Evolutionary conservation across 2,329 filamentous ascomycete species (phyloP).

Genomic region (Aspergillus phoenicis): DNA sequence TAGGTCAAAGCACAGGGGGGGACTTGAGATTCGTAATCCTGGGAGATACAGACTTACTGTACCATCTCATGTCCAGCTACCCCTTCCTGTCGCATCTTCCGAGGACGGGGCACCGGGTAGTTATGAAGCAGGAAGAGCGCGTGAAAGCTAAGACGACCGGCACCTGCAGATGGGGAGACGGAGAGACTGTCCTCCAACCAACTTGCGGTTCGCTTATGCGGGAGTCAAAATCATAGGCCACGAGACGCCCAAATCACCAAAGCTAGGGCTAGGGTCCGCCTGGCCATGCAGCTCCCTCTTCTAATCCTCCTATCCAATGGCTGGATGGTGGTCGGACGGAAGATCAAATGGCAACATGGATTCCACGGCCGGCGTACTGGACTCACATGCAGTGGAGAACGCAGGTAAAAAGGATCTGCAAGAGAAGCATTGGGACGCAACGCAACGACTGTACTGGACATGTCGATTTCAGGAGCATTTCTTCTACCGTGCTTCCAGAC

Average conservation of each 20-base stretch:
- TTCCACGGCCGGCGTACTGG: neutral
- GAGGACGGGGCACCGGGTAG: constrained; percentile 1
- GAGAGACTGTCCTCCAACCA: constrained; percentile 13
- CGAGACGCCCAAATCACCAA: constrained; percentile 11
- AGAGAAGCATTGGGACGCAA: constrained; percentile 13
- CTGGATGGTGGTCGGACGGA: neutral
- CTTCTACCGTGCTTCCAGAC: constrained; percentile 16
- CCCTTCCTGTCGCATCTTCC: neutral
- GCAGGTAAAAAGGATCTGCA: constrained; percentile 3
- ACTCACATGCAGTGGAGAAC: neutral
- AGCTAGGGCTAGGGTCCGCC: constrained; percentile 9
- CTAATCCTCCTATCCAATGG: neutral
- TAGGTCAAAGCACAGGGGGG: neutral
- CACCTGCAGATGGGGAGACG: constrained; percentile 4
- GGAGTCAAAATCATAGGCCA: constrained; percentile 15
- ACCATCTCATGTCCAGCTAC: neutral
- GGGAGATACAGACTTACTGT: neutral
- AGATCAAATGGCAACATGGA: constrained; percentile 12
- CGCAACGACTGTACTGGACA: constrained; percentile 11
- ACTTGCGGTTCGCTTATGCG: constrained; percentile 9
- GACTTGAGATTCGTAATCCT: neutral
- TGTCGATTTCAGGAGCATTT: constrained; percentile 16
- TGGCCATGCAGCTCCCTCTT: constrained; percentile 11
- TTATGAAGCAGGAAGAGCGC: constrained; percentile 7
- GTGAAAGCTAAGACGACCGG: neutral